These are phyloP conservation scores for Decorospora gaudefroyi DNA, from an alignment of 2,329 filamentous ascomycete species.

Conservation along the genomic window DNA sequence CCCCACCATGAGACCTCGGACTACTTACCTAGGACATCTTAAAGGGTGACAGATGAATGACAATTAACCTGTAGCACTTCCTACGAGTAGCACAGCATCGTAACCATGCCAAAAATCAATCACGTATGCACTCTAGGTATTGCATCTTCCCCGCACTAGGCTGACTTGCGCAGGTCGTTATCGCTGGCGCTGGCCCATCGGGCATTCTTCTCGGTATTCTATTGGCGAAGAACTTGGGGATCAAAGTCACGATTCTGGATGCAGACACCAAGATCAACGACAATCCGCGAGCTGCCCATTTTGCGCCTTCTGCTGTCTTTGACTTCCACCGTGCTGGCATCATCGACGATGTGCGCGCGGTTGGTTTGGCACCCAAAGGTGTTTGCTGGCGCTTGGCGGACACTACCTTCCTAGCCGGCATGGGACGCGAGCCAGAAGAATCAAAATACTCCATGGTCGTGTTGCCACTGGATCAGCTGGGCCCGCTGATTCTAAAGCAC, in stretches of 20 bases:
- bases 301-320: constrained; percentile 62
- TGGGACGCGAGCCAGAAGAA: constrained; percentile 38
- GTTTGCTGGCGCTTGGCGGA: constrained; percentile 54
- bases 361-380: constrained; percentile 50
- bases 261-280: constrained; percentile 59
- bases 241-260: constrained; percentile 61
- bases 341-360: constrained; percentile 55
- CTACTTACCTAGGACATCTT: constrained; percentile 3
- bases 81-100: constrained; percentile 1
- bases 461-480: constrained; percentile 38
- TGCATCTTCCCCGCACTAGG: neutral
- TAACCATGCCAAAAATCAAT: constrained; percentile 39
- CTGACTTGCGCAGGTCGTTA: constrained; percentile 33
- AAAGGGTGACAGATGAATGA: constrained; percentile 10
- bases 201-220: constrained; percentile 51
- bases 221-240: constrained; percentile 56
- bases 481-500: constrained; percentile 36
- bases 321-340: constrained; percentile 65
- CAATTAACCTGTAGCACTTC: constrained; percentile 10
- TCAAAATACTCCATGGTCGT: constrained; percentile 38
- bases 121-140: constrained; percentile 25
- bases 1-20: constrained; percentile 25
- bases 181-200: constrained; percentile 42
- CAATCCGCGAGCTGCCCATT: constrained; percentile 66
- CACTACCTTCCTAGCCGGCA: constrained; percentile 38